phyloP scores from a whole-genome alignment of 306 rosid genomes.

The Geum urbanum region DNA sequence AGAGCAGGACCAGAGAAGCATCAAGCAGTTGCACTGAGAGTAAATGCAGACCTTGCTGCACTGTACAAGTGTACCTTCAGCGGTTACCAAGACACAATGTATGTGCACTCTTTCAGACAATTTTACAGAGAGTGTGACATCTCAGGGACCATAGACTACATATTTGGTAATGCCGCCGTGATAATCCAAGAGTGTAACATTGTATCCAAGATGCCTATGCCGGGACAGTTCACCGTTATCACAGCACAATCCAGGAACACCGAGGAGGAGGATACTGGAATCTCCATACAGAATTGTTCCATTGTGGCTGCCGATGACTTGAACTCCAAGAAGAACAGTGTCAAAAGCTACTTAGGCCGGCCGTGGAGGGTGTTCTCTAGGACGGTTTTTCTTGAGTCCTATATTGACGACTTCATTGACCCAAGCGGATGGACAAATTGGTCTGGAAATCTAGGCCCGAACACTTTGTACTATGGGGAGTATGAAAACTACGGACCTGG shows the following conservation, averaged over 20 bases:
- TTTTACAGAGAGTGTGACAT: constrained; percentile 82
- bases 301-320: constrained; percentile 47
- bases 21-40: constrained; percentile 74
- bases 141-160: constrained; percentile 66
- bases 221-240: constrained; percentile 52
- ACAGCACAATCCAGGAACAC: constrained; percentile 71
- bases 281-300: constrained; percentile 74
- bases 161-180: constrained; percentile 80
- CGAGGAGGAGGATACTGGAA: constrained; percentile 60
- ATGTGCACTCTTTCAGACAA: constrained; percentile 72
- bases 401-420: constrained; percentile 55
- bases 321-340: constrained; percentile 22
- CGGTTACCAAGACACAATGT: constrained; percentile 70
- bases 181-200: constrained; percentile 56
- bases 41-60: constrained; percentile 66
- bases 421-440: constrained; percentile 60
- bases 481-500: constrained; percentile 67
- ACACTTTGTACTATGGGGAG: constrained; percentile 67
- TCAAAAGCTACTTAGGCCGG: constrained; percentile 68
- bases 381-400: constrained; percentile 52
- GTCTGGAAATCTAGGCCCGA: constrained; percentile 39
- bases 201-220: constrained; percentile 51
- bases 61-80: constrained; percentile 51
- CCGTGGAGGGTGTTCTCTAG: constrained; percentile 66
- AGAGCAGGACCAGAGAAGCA: constrained; percentile 64